phyloP scores from a whole-genome alignment of 2,329 filamentous ascomycete species.

The Fusarium anguioides region DNA sequence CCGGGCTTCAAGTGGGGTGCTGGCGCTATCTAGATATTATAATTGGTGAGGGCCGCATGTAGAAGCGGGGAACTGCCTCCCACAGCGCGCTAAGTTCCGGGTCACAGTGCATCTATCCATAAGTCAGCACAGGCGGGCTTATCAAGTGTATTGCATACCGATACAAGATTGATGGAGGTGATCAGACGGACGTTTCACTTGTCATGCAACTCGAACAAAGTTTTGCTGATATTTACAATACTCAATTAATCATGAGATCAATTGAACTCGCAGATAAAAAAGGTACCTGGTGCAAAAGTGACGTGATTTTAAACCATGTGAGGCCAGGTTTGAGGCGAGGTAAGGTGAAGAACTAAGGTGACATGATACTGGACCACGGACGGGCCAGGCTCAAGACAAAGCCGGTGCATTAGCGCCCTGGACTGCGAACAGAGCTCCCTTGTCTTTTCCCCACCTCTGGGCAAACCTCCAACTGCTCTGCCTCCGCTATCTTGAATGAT shows the following conservation, averaged over 20 bases:
- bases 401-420: slow-evolving; percentile 43
- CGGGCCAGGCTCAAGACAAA: slow-evolving; percentile 34
- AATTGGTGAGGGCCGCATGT: slow-evolving; percentile 32
- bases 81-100: slow-evolving; percentile 26
- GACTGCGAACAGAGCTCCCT: slow-evolving; percentile 26
- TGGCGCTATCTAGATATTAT: slow-evolving; percentile 9
- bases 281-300: neutral
- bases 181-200: slow-evolving; percentile 3
- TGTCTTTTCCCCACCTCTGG: slow-evolving; percentile 11
- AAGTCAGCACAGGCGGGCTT: slow-evolving; percentile 5
- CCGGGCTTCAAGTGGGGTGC: slow-evolving; percentile 35
- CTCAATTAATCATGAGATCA: slow-evolving; percentile 5
- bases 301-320: slow-evolving; percentile 22
- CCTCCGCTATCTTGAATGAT: neutral
- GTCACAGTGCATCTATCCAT: slow-evolving; percentile 22
- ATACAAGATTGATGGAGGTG: neutral
- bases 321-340: slow-evolving; percentile 29
- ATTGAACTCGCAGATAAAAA: neutral
- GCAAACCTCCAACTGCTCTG: slow-evolving; percentile 13
- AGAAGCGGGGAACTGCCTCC: slow-evolving; percentile 38
- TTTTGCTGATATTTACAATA: slow-evolving; percentile 4
- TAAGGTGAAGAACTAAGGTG: neutral
- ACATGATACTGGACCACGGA: slow-evolving; percentile 6
- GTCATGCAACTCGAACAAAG: neutral
- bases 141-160: neutral